Base-by-base conservation (phyloP, 768 basidiomycete species). In the Phanerodontia chrysosporium region DNA sequence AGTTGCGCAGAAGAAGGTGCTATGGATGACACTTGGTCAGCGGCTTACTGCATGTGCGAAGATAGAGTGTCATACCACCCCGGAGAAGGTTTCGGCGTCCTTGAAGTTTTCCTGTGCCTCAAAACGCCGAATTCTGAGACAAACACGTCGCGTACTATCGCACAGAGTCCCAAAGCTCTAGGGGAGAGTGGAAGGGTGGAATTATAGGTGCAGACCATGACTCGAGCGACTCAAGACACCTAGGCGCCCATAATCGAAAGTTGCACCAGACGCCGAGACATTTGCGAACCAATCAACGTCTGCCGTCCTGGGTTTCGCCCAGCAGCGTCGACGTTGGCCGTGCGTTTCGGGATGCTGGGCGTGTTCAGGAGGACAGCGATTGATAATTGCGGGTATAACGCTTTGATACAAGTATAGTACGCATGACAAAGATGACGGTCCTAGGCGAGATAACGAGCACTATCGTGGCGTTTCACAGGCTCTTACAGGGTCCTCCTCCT, bases 401-500 rank as follows among this genome's bases (percentile, higher is more conserved):
- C 39, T 42, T 12, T 7, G 4, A 10, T 42, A 42, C 39, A 42
- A n/a, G 32, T 35, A 42, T 42, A 10, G 39, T 10, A 18, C 4
- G 16, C 39, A 42, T 42, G 39, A 18, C 39, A 42, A 18, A 18
- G 39, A 18, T 18, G 18, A 42, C 18, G 16, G 39, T 8, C 18
- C n/a, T n/a, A n/a, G n/a, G n/a, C 9, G 10, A 42, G 39, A 42
- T 18, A 12, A 18, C 39, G 8, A 12, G 10, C 18, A 18, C 39
- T 8, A 42, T 42, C 39, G 39, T 42, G 39, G 39, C 39, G 18
- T 12, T 42, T 42, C 10, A 18, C 39, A 18, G 39, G 39, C 4
- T 18, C 39, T 65, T 27, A 67, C 12, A 62, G 36, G n/a, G 83
- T 79, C 57, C 90, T 79, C 70, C 79, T 84, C 52, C 42, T 53